Percentiles rank a stretch among this genome's conserved stretches.
Evolutionary conservation across 2,329 filamentous ascomycete genomes (phyloP).

Genomic region (Botrytis paeoniae): DNA sequence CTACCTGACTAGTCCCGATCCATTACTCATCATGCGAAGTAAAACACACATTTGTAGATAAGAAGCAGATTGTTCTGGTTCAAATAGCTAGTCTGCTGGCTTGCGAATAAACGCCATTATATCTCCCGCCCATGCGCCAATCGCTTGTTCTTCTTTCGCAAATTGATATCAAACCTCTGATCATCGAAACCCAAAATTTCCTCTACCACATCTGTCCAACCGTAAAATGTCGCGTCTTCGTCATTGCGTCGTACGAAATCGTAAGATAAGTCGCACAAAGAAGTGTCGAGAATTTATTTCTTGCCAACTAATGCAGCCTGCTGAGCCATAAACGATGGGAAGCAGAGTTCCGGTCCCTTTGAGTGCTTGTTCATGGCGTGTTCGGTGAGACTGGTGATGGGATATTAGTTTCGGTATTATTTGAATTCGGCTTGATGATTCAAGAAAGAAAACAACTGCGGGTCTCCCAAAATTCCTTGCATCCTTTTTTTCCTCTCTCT

Average conservation of each 20-base stretch:
- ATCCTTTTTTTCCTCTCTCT: neutral
- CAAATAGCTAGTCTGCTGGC: conserved; percentile 16
- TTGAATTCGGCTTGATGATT: neutral
- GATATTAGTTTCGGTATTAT: neutral
- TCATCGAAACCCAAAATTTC: conserved; percentile 9
- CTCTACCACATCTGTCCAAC: conserved; percentile 11
- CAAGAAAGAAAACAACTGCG: neutral
- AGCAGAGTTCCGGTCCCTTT: conserved; percentile 70
- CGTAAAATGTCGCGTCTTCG: conserved; percentile 17
- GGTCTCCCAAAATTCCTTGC: neutral
- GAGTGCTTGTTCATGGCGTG: conserved; percentile 76
- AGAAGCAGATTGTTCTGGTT: conserved; percentile 12
- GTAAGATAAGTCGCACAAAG: conserved; percentile 1
- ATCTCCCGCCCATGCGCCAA: conserved; percentile 31
- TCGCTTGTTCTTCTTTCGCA: conserved; percentile 22
- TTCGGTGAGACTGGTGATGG: conserved; percentile 53
- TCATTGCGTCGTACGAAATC: conserved; percentile 11
- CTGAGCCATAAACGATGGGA: conserved; percentile 45
- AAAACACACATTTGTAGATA: conserved; percentile 3
- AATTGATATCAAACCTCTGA: conserved; percentile 11
- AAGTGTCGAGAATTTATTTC: conserved; percentile 15
- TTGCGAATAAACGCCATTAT: conserved; percentile 20
- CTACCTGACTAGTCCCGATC: neutral
- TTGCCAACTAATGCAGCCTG: conserved; percentile 11
- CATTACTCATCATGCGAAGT: neutral